Percentiles rank a stretch among this genome's conserved stretches.
phyloP scores from a whole-genome alignment of 805 yeast genomes.

The Starmerella lactis-condensi region DNA sequence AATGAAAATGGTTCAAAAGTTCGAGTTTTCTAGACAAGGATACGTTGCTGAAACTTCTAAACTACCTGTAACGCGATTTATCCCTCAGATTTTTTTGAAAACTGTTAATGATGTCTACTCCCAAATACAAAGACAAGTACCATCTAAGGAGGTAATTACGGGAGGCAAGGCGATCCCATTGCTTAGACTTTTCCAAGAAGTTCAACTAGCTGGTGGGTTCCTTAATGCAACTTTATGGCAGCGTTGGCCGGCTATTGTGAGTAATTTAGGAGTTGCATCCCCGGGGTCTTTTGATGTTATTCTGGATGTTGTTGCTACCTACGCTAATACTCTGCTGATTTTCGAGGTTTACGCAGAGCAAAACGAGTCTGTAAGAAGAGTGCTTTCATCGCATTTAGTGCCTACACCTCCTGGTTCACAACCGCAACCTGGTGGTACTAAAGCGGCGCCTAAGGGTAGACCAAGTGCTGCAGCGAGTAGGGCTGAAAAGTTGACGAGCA shows the following conservation, averaged over 20 bases:
- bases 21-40: slow-evolving; percentile 8
- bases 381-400: too few species aligned
- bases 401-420: too few species aligned
- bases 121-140: slow-evolving; percentile 6
- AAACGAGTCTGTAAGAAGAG: slow-evolving; percentile 8
- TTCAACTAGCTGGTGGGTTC: slow-evolving; percentile 12
- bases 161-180: slow-evolving; percentile 8
- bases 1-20: slow-evolving; percentile 10
- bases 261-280: slow-evolving; percentile 8
- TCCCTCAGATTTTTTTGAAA: slow-evolving; percentile 12
- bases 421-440: too few species aligned
- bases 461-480: too few species aligned
- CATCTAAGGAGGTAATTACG: slow-evolving; percentile 5
- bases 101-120: slow-evolving; percentile 8
- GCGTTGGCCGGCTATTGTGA: slow-evolving; percentile 10
- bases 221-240: slow-evolving; percentile 7
- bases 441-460: too few species aligned
- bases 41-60: slow-evolving; percentile 2
- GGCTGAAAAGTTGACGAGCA: too few species aligned
- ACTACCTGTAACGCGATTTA: slow-evolving; percentile 8
- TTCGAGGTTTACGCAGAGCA: slow-evolving; percentile 12
- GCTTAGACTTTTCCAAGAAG: slow-evolving; percentile 11
- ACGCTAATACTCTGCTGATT: slow-evolving; percentile 13
- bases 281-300: slow-evolving; percentile 3
- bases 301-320: slow-evolving; percentile 11